Conservation (phyloP, 768 basidiomycete species). For the Boletus edulis region DNA sequence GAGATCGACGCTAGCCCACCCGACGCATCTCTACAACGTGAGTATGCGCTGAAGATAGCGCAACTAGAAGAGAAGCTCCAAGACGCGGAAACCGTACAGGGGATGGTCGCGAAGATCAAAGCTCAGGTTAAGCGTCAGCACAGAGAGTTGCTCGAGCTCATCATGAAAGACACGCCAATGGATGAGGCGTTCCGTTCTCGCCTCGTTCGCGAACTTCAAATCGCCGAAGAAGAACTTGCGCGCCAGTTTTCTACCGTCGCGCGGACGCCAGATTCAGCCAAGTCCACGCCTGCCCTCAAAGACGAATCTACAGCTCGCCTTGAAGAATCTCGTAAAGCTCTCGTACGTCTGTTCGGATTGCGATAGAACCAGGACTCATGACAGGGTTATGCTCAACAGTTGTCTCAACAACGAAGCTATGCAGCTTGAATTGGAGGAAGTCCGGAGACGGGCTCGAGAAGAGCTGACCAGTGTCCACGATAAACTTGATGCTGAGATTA, state of each 20-base stretch:
- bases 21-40: constrained; percentile 56
- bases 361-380: neutral
- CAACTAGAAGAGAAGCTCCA: constrained; percentile 62
- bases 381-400: constrained; percentile 33
- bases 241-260: constrained; percentile 26
- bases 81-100: constrained; percentile 50
- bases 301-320: constrained; percentile 38
- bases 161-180: constrained; percentile 52
- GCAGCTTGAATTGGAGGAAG: constrained; percentile 63
- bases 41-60: constrained; percentile 61
- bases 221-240: constrained; percentile 45
- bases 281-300: constrained; percentile 49
- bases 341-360: constrained; percentile 40
- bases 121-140: constrained; percentile 67
- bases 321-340: constrained; percentile 68
- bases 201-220: constrained; percentile 60
- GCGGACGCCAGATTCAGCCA: constrained; percentile 36
- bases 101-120: constrained; percentile 52
- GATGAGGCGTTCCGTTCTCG: constrained; percentile 63
- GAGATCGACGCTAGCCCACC: constrained; percentile 54
- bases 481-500: constrained; percentile 49
- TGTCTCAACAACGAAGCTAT: constrained; percentile 64
- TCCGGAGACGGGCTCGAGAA: constrained; percentile 62
- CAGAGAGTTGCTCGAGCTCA: constrained; percentile 67
- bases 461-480: constrained; percentile 54